Base-by-base conservation (phyloP, 768 basidiomycete genomes). In the Russula emetica region DNA sequence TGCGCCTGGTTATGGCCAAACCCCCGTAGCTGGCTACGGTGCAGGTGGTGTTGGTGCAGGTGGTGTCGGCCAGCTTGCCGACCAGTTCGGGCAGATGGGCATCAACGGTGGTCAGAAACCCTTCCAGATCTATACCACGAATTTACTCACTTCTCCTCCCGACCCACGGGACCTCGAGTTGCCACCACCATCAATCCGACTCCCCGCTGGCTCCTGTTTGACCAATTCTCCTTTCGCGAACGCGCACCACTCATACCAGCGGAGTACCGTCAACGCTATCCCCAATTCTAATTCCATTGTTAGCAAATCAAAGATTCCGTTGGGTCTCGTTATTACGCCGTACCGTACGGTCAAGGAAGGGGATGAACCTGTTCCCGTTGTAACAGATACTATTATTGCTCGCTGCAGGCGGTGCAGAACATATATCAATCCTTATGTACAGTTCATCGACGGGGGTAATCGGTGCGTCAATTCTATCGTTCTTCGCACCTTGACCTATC, bases 391-490 rank as follows among this genome's bases (percentile, higher is more conserved):
- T 11, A 77, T 82, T 26, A 83, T 83, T 58, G 81, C 82, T 8
- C 78, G 82, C 24, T 83, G 82, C 70, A 72, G 82, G 13, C 74
- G 82, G 28, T 83, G 82, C 72, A 72, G 82, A 64, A 77, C 80
- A 30, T 83, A 83, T 73, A 83, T 83, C 75, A 81, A 83, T 70
- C 82, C 82, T 7, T 83, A 79, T 70, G 80, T 82, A 2, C 62
- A 63, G 49, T 69, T 98, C 75, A 92, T 98, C 71, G 97, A 99
- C 71, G 94, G 94, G 60, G 97, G 97, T 34, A 95, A 94, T 76
- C 86, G 94, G 83, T 88, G 67, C 65, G 80, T 76, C 60, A 10
- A 9, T 28, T 20, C 36, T 4, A 42, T n/a, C 44, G 6, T 40
- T 38, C 58, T n/a, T n/a, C 47, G 40, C 34, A 57, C 14, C 14